Base-by-base conservation (phyloP, 192 early-diverging fungal genomes). In the Paraglomus occultum region DNA sequence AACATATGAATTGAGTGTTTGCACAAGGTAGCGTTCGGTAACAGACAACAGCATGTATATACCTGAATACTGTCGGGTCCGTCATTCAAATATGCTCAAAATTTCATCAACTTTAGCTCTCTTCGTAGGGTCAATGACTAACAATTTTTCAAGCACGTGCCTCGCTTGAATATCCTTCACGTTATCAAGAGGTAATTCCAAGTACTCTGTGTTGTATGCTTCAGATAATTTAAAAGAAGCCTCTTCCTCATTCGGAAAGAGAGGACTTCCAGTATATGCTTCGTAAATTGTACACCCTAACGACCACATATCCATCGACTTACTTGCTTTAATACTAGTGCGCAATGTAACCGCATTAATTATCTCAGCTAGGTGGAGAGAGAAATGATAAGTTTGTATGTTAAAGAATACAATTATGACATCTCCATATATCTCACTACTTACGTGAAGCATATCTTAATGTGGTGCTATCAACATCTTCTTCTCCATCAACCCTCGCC, bases 391-490 rank as follows among this genome's bases (percentile, higher is more conserved):
- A 51, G 17, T n/a, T 50, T 14, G 17, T 2, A 51, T 51, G 9
- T 15, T n/a, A n/a, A n/a, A n/a, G n/a, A n/a, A n/a, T n/a, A n/a
- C n/a, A n/a, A n/a, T n/a, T n/a, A n/a, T n/a, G n/a, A n/a, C n/a
- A n/a, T 31, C 3, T 31, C 31, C 1, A 31, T 31, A 31, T 3
- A 2, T 31, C 1, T 51, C 6, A 18, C 11, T 23, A 57, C 51
- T 77, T 79, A 40, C 78, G 75, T 6, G 83, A 76, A 10, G 78
- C 79, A 61, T 84, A 84, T 4, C 76, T 72, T 52, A 76, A 76
- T 10, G 83, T 81, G 45, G 77, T 80, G 0, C 77, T 79, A 10
- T 80, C 83, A 38, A 84, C 80, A 57, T 69, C 58, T 64, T 84
- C 83, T 49, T 84, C 80, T 1, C 70, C 75, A 54, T 80, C 82